Base-by-base conservation (phyloP, 495 filamentous ascomycete genomes). In the Penicillium cosmopolitanum region DNA sequence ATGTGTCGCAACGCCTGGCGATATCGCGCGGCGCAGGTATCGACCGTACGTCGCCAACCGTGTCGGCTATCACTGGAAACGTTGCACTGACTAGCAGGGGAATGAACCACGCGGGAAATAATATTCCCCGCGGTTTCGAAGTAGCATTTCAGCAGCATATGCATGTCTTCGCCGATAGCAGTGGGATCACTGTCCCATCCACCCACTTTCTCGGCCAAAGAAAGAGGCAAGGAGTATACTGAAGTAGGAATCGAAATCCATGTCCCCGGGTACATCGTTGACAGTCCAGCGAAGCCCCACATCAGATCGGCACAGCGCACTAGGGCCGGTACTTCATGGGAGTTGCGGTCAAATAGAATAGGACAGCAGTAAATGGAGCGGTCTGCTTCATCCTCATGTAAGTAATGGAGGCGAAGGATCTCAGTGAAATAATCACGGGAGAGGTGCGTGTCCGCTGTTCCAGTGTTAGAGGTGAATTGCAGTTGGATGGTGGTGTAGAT, bases 71-170 rank as follows among this genome's bases (percentile, higher is more conserved):
- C 77, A 44, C 83, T 82, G 31, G 81, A 82, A 40, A 89, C 82
- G 57, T 90, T 89, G 71, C 83, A 87, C 56, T 88, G 85, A 65
- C 87, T 89, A 46, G 86, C 85, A 2, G 87, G 85, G 57, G 82
- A 81, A 63, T 83, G 70, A 18, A 90, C 75, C 9, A 74, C 66
- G 15, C 66, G 69, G 6, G 70, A 69, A 18, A 84, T 81, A 40
- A 90, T 56, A 59, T 87, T 84, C 10, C 87, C 86, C 31, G 84
- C 84, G 1, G 87, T 79, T 5, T 85, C 84, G 55, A 89, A 89
- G 72, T 89, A 90, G 74, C 87, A 90, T 72, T 90, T 89, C 51
- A 89, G 74, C 57, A 88, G 85, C 87, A 89, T 90, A 72, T 90
- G 87, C 67, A 90, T 72, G 62, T 90, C 87, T 66, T 90, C 87